Base-by-base conservation (phyloP, 371 early-diverging fungal genomes). In the Mucor indicus region DNA sequence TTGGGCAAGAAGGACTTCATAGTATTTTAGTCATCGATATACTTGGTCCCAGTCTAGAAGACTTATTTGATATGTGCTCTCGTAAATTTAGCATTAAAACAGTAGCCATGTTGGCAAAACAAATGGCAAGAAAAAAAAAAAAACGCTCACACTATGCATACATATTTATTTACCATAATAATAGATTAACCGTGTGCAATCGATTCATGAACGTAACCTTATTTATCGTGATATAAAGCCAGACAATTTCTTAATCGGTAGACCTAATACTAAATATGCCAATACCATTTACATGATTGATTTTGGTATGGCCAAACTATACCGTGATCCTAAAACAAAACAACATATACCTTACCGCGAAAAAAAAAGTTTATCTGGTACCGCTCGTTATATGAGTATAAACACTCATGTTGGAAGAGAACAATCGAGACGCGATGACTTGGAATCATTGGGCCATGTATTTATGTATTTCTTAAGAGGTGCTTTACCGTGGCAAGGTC, bases 161-260 rank as follows among this genome's bases (percentile, higher is more conserved):
- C 40, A 4, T 2, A 98, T 64, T 92, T 11, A 32, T 23, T 41
- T 19, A 36, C 7, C 1, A 19, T 35, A 4, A 36, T 19, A n/a
- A 22, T 47, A 90, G 90, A 79, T 99, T 39, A 80, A 80, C 17
- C 84, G 92, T 44, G 84, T 98, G 17, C 96, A 98, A 77, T 77
- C 83, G 5, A 83, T 98, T 38, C 99, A 99, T 65, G 92, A 95
- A 54, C 86, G 87, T 64, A 89, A 94, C 61, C 75, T 95, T 40
- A 90, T 99, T 38, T 98, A 99, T 68, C 85, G 99, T 51, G 99
- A 99, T 72, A 96, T 99, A 59, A 99, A 99, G 65, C 99, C 99
- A 20, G 99, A 98, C 69, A 99, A 99, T 79, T 98, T 99, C 65
- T 75, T 98, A 39, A 87, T 96, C 55, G 97, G 96, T 25, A 74